Percentiles rank a stretch among this genome's conserved stretches.
Conservation (phyloP, 2,329 filamentous ascomycete genomes). For the Botrytis galanthina region DNA sequence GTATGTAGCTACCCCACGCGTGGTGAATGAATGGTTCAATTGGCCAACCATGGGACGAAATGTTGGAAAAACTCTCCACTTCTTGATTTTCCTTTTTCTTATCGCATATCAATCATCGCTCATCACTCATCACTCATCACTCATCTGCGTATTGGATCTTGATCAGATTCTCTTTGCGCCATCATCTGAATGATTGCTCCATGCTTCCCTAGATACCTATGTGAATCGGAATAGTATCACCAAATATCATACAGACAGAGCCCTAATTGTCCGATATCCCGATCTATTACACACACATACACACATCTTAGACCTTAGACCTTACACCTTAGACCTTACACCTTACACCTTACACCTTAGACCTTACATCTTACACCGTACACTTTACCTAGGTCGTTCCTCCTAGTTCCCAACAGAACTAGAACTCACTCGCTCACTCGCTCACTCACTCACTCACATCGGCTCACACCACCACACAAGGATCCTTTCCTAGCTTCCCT, state of each 20-base stretch:
- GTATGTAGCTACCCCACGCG: conserved; percentile 4
- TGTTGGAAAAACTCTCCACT: background rate
- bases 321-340: background rate
- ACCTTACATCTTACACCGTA: background rate
- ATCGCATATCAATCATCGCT: background rate
- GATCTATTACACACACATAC: background rate
- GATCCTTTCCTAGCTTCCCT: background rate
- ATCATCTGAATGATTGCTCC: too few species aligned
- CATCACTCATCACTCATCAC: too few species aligned
- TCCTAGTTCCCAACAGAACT: background rate
- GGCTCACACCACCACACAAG: conserved; percentile 2
- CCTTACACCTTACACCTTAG: too few species aligned
- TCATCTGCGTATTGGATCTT: too few species aligned
- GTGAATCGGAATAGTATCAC: background rate
- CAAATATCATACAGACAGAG: background rate
- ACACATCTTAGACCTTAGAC: background rate
- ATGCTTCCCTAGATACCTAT: too few species aligned
- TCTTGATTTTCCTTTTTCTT: background rate
- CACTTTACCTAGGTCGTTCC: background rate
- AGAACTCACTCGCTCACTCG: background rate
- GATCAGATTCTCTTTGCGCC: too few species aligned
- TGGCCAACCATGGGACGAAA: background rate
- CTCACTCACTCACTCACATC: background rate
- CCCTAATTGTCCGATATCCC: background rate
- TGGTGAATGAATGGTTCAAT: background rate